Conservation (phyloP, 345 rosid genomes). For the Physaria fendleri region DNA sequence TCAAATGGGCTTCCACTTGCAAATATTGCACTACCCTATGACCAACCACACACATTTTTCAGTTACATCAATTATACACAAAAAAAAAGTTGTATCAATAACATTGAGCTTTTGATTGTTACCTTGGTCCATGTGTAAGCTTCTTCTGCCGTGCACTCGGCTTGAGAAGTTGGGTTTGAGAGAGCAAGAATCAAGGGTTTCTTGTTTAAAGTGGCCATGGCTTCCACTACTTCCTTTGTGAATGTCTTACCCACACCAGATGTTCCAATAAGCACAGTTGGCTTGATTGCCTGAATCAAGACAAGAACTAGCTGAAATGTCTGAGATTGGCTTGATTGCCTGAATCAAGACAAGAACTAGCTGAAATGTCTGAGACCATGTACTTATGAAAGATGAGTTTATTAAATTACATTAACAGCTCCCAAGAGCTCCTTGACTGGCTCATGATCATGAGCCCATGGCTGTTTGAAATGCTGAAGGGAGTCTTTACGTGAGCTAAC, state of each 20-base stretch:
- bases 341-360: constrained; percentile 18
- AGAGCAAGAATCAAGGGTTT: constrained; percentile 90
- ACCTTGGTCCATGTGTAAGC: constrained; percentile 93
- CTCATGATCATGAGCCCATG: constrained; percentile 90
- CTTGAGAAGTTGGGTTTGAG: constrained; percentile 93
- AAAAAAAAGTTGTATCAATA: too few species aligned
- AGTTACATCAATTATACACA: neutral
- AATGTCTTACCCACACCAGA: constrained; percentile 92
- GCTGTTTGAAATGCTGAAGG: constrained; percentile 91
- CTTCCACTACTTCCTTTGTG: constrained; percentile 84
- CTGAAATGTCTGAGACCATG: neutral
- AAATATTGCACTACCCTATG: constrained; percentile 87
- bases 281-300: constrained; percentile 66
- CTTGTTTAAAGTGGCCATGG: constrained; percentile 79
- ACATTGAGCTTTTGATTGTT: constrained; percentile 18
- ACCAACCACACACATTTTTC: neutral
- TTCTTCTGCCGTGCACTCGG: constrained; percentile 95
- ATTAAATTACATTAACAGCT: constrained; percentile 72
- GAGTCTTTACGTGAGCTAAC: constrained; percentile 64
- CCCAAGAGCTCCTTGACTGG: constrained; percentile 58
- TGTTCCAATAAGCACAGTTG: constrained; percentile 85
- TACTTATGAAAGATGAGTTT: constrained; percentile 11
- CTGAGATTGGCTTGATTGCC: constrained; percentile 94
- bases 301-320: neutral
- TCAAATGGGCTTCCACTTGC: constrained; percentile 98